Evolutionary conservation across 805 yeast species (phyloP), one percentile per base, ranked within the genome.

Genomic region (Lipomyces sp.): DNA sequence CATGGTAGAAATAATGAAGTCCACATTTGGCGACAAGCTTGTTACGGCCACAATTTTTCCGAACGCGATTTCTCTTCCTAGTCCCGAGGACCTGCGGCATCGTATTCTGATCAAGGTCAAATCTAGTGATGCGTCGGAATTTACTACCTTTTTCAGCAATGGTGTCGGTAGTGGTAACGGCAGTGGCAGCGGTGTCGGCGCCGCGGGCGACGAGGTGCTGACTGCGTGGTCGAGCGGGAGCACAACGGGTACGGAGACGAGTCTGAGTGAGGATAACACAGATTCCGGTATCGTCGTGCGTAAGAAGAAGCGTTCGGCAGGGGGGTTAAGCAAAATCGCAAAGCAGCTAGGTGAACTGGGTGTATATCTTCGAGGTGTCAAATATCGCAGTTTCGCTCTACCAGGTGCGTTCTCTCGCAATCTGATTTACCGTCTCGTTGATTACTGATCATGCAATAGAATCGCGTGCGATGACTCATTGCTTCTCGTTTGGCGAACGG

Each of bases 401-500:
- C 95, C 95, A 0, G 51, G 51, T 47, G 26, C 7, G 39, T 33
- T 24, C 10, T 23, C 6, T 16, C 6, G 29, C n/a, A n/a, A n/a
- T n/a, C n/a, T n/a, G n/a, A n/a, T n/a, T n/a, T n/a, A n/a, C n/a
- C n/a, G n/a, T n/a, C n/a, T n/a, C n/a, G n/a, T n/a, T n/a, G n/a
- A n/a, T n/a, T 29, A 18, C 26, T 19, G 13, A 5, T 16, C 18
- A 18, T 2, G 14, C 18, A 8, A 28, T 40, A 47, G 95, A 85
- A 60, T 86, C 96, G 0, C 87, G 89, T 61, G 76, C 86, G 0
- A 69, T 66, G 49, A 84, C 85, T 58, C 98, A 89, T 65, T 81
- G 90, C 47, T 93, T 90, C 64, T 89, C 97, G 1, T 78, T 93
- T 54, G 83, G 84, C 54, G 98, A 93, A 61, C 80, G 85, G 47